Conservation (phyloP, 352 stramenopile species). For the Phytophthora citricola region DNA sequence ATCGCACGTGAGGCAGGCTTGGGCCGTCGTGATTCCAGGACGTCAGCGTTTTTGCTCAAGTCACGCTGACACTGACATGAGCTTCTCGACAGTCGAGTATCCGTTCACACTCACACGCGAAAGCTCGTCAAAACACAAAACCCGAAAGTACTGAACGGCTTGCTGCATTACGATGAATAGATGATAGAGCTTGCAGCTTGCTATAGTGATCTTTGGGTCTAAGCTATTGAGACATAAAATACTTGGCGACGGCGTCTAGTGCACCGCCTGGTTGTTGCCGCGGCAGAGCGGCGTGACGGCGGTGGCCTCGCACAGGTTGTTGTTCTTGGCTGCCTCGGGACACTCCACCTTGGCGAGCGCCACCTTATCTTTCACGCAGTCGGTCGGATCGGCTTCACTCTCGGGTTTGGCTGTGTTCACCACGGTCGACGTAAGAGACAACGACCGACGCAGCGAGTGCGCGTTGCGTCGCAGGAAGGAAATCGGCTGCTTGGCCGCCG, state of each 20-base stretch:
- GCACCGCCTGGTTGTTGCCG: conserved; percentile 40
- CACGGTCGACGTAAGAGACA: conserved; percentile 60
- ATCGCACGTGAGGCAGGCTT: background rate
- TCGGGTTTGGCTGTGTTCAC: conserved; percentile 45
- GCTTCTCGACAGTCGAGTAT: too few species aligned
- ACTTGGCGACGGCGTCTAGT: conserved; percentile 27
- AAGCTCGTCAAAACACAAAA: too few species aligned
- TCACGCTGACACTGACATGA: too few species aligned
- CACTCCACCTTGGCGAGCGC: conserved; percentile 55
- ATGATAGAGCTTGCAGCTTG: conserved; percentile 10
- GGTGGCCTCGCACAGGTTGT: conserved; percentile 21
- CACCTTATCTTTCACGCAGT: conserved; percentile 76
- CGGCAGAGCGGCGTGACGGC: conserved; percentile 31
- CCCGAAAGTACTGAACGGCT: too few species aligned
- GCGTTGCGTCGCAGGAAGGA: conserved; percentile 75
- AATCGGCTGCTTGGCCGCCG: conserved; percentile 73
- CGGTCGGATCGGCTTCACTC: conserved; percentile 40
- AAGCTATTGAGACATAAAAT: conserved; percentile 39
- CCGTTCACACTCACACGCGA: too few species aligned
- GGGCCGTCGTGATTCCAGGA: background rate
- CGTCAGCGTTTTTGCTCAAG: too few species aligned
- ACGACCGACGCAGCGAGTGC: conserved; percentile 66
- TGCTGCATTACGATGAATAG: conserved; percentile 9
- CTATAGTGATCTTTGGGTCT: conserved; percentile 17
- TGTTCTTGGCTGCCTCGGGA: conserved; percentile 28